phyloP scores from a whole-genome alignment of 2,329 filamentous ascomycete genomes.

The Zasmidium angulare region DNA sequence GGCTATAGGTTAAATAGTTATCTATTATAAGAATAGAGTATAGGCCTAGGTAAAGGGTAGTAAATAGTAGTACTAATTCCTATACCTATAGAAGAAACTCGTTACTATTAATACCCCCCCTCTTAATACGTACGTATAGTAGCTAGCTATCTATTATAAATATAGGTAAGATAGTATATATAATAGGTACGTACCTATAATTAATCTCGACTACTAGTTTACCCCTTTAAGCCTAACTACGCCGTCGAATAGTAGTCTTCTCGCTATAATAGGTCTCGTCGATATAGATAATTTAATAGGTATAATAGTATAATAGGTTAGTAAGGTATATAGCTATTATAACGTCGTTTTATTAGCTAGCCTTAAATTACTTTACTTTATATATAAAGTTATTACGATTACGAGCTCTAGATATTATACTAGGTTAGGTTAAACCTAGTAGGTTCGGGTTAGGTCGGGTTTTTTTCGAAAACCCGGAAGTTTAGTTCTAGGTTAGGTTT shows the following conservation, averaged over 20 bases:
- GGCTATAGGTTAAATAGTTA: not conserved
- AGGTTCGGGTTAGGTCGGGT: too few species aligned
- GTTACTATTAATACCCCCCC: too few species aligned
- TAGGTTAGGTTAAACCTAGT: too few species aligned
- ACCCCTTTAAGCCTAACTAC: not conserved
- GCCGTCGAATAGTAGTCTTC: not conserved
- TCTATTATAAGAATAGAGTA: not conserved
- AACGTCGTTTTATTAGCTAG: too few species aligned
- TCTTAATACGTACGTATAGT: too few species aligned
- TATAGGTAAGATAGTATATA: not conserved
- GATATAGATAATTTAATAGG: not conserved
- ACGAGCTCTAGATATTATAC: not conserved
- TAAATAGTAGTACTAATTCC: not conserved
- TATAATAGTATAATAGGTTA: not conserved
- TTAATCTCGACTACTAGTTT: not conserved
- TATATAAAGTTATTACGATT: not conserved
- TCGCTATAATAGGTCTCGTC: not conserved
- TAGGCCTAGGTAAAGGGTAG: not conserved
- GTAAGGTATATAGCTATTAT: not conserved
- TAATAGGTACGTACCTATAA: not conserved
- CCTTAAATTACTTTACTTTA: too few species aligned
- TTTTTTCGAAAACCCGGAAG: too few species aligned
- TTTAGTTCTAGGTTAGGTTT: too few species aligned
- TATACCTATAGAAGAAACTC: too few species aligned
- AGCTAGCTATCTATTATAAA: not conserved